Percentiles rank a stretch among this genome's conserved stretches.
These are phyloP conservation scores for Cucurbitaria berberidis DNA, from an alignment of 2,329 filamentous ascomycete genomes.

Conservation along the genomic window DNA sequence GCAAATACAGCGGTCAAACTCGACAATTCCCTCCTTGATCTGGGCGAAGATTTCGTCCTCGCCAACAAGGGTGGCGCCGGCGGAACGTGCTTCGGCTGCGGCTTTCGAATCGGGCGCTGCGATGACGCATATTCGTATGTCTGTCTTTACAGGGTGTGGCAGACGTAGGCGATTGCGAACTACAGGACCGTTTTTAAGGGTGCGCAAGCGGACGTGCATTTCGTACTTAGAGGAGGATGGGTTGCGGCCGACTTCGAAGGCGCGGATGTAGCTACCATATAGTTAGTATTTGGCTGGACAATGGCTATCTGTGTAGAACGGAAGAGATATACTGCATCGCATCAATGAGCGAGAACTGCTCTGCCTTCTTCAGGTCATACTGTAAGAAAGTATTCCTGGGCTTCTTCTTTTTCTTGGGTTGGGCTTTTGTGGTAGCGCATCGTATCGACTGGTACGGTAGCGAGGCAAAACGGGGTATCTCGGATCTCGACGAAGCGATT, in stretches of 20 bases:
- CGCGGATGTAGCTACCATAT: constrained; percentile 77
- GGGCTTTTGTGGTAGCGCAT: constrained; percentile 49
- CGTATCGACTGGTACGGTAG: constrained; percentile 48
- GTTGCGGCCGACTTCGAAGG: constrained; percentile 84
- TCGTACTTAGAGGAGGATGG: constrained; percentile 85
- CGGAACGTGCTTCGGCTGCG: constrained; percentile 74
- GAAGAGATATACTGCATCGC: constrained; percentile 76
- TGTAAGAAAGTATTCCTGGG: constrained; percentile 69
- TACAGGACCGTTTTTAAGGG: constrained; percentile 83
- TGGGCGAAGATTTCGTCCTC: constrained; percentile 84
- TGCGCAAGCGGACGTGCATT: constrained; percentile 79
- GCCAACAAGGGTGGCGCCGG: constrained; percentile 83
- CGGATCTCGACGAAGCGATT: constrained; percentile 24
- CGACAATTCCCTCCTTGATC: constrained; percentile 76
- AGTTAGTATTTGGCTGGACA: background rate
- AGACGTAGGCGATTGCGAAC: constrained; percentile 87
- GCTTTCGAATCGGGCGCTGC: constrained; percentile 80
- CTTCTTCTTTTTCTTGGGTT: constrained; percentile 62
- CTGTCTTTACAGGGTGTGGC: constrained; percentile 87
- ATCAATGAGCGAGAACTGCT: constrained; percentile 84
- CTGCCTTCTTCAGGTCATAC: constrained; percentile 66
- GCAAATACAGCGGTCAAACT: constrained; percentile 89
- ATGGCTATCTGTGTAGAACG: background rate
- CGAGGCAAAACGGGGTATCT: constrained; percentile 30
- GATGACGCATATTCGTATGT: constrained; percentile 88